Percentiles rank a stretch among this genome's conserved stretches.
Evolutionary conservation across 2,329 filamentous ascomycete genomes (phyloP).

Genomic region (Dothiorella sarmentorum): DNA sequence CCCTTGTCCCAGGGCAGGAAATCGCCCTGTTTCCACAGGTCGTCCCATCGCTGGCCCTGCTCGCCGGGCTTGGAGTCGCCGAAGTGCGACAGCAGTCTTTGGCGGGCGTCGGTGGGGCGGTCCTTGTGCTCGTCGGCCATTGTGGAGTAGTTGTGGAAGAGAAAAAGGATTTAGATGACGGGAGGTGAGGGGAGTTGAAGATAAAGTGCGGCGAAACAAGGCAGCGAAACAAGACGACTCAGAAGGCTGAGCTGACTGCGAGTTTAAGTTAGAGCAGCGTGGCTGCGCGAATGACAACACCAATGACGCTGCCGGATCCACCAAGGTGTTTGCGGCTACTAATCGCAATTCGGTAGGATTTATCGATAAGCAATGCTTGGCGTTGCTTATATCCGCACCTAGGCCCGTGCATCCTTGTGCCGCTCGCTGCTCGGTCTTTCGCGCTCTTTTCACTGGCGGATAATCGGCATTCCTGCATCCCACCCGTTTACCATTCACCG

Average conservation of each 20-base stretch:
- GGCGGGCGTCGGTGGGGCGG: constrained; percentile 16
- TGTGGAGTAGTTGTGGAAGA: background rate
- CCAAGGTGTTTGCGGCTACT: background rate
- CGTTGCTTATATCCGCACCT: background rate
- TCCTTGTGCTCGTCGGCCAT: background rate
- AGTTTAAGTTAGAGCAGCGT: constrained; percentile 1
- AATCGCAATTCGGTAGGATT: background rate
- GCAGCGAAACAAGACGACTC: background rate
- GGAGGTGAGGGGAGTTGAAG: background rate
- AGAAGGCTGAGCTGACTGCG: background rate
- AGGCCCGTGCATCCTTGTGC: background rate
- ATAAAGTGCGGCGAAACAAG: background rate
- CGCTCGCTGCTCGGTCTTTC: background rate
- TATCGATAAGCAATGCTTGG: constrained; percentile 6
- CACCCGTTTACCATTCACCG: background rate
- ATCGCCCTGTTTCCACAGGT: constrained; percentile 53
- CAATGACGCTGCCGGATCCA: background rate
- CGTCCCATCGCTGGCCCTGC: constrained; percentile 43
- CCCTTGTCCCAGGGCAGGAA: constrained; percentile 59
- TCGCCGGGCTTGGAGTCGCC: background rate
- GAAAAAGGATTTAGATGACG: too few species aligned
- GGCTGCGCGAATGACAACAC: background rate
- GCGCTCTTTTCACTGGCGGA: constrained; percentile 6
- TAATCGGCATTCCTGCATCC: constrained; percentile 10
- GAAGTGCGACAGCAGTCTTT: constrained; percentile 6